These are phyloP conservation scores for Arabidopsis arenosa DNA, from an alignment of 345 rosid genomes.

Conservation along the genomic window DNA sequence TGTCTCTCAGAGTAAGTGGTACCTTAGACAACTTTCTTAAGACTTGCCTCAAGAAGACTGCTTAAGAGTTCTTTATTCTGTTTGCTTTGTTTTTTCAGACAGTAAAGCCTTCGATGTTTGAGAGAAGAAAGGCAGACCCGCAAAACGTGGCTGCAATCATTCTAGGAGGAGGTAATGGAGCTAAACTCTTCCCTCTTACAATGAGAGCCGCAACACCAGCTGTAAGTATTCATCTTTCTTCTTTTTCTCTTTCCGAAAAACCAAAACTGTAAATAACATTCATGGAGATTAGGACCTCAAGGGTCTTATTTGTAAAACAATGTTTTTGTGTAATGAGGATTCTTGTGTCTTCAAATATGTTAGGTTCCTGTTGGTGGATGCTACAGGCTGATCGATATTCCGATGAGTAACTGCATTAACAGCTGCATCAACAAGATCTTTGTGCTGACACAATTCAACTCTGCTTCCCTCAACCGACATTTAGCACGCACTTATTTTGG, in stretches of 20 bases:
- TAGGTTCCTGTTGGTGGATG: conserved; percentile 91
- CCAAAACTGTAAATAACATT: neutral
- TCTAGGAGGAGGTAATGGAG: conserved; percentile 91
- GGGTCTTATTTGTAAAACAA: neutral
- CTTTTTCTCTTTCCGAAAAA: neutral
- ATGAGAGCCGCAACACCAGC: conserved; percentile 79
- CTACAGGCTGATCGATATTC: conserved; percentile 83
- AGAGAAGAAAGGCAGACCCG: conserved; percentile 70
- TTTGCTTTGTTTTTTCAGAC: conserved; percentile 48
- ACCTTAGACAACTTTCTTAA: neutral
- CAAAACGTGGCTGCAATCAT: conserved; percentile 77
- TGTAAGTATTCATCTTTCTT: conserved; percentile 49
- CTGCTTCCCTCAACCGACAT: conserved; percentile 84
- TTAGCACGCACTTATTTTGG: conserved; percentile 74
- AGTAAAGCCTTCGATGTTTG: conserved; percentile 53
- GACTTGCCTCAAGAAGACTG: neutral
- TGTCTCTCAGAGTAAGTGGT: neutral
- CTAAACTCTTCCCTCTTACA: conserved; percentile 83
- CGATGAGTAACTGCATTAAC: conserved; percentile 90
- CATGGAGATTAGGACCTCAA: conserved; percentile 22
- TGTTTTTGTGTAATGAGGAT: conserved; percentile 1
- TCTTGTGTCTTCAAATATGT: conserved; percentile 26
- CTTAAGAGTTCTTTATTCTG: conserved; percentile 23
- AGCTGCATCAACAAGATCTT: conserved; percentile 88
- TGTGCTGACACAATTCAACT: conserved; percentile 88